Percentiles rank a stretch among this genome's conserved stretches.
phyloP scores from a whole-genome alignment of 2,329 filamentous ascomycete genomes.

The Pseudopithomyces chartarum region DNA sequence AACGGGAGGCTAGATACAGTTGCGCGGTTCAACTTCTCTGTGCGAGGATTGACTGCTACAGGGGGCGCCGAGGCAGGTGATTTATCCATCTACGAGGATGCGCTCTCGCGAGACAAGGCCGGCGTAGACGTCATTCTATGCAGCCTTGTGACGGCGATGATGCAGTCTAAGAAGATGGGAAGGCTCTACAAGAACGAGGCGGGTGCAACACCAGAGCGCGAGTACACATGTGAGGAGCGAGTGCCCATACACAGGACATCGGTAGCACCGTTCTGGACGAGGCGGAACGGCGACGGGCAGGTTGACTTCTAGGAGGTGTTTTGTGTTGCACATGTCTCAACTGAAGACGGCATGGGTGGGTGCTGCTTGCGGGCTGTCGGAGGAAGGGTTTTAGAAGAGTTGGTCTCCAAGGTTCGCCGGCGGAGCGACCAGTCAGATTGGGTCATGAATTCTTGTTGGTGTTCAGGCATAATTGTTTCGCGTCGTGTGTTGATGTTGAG shows the following conservation, averaged over 20 bases:
- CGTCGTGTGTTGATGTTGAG: no score
- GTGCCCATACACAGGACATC: constrained; percentile 6
- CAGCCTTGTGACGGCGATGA: constrained; percentile 31
- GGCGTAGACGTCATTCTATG: constrained; percentile 35
- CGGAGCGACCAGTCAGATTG: no score
- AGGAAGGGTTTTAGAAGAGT: neutral
- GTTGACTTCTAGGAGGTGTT: neutral
- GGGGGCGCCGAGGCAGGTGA: constrained; percentile 36
- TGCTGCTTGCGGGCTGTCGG: neutral
- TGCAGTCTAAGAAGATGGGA: constrained; percentile 36
- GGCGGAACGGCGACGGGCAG: neutral
- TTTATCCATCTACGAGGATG: constrained; percentile 31
- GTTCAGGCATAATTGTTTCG: no score
- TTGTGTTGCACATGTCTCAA: neutral
- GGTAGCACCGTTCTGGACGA: constrained; percentile 4
- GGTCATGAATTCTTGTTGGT: no score
- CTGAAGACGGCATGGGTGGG: neutral
- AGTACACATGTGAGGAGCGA: neutral
- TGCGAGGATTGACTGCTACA: constrained; percentile 27
- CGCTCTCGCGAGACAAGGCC: constrained; percentile 24
- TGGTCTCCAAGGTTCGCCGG: no score
- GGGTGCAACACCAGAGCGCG: neutral
- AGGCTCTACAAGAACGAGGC: constrained; percentile 19
- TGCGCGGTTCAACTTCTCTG: constrained; percentile 39
- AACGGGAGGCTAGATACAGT: constrained; percentile 21